Percentiles rank a stretch among this genome's conserved stretches.
Evolutionary conservation across 2,329 filamentous ascomycete genomes (phyloP).

Genomic region (Teratosphaeriaceae sp.): DNA sequence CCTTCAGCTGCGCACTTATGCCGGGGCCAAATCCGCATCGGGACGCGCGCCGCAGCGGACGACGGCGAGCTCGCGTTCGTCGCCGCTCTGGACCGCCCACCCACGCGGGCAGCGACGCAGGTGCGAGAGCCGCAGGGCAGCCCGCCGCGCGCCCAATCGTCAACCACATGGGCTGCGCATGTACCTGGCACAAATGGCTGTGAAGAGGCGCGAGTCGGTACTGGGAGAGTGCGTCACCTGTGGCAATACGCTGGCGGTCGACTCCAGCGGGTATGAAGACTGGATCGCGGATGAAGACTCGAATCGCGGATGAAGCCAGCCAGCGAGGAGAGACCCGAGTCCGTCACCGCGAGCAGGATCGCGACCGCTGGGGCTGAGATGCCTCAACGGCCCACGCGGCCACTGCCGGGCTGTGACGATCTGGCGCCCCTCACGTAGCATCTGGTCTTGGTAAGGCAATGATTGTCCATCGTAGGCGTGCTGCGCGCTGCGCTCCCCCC

Average conservation of each 20-base stretch:
- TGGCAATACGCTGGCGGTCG: too few species aligned
- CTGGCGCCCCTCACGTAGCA: not conserved
- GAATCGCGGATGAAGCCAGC: too few species aligned
- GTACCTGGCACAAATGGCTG: too few species aligned
- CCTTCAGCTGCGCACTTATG: too few species aligned
- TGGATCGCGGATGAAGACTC: too few species aligned
- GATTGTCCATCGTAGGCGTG: not conserved
- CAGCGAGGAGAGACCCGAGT: too few species aligned
- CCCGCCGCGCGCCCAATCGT: not conserved
- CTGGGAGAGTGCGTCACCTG: too few species aligned
- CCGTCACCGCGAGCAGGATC: not conserved
- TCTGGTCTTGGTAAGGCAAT: not conserved
- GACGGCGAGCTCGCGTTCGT: not conserved
- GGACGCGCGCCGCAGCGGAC: not conserved
- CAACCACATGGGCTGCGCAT: too few species aligned
- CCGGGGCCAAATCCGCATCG: not conserved
- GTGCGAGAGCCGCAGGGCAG: not conserved
- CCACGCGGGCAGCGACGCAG: not conserved
- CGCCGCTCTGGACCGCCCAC: not conserved
- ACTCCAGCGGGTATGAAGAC: too few species aligned
- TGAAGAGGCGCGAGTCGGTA: too few species aligned
- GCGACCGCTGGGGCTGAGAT: not conserved
- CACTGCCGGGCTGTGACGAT: not conserved
- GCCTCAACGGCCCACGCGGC: not conserved
- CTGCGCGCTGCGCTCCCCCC: not conserved